Base-by-base conservation (phyloP, 768 basidiomycete species). In the Clitopilus passeckerianus region DNA sequence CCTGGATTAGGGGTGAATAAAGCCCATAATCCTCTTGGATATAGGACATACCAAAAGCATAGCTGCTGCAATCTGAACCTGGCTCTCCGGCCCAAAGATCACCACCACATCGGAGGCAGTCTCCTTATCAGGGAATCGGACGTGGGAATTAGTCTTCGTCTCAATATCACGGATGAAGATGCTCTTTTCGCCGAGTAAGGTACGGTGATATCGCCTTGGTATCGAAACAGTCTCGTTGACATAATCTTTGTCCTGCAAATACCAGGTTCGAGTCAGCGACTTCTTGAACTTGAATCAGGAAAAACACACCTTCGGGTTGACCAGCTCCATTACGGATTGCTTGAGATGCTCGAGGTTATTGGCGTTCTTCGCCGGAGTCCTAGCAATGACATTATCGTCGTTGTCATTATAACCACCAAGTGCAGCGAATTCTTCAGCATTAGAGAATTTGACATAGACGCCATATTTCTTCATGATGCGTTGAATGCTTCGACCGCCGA, bases 391-490 rank as follows among this genome's bases (percentile, higher is more conserved):
- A 68, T 99, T 99, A 75, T 99, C 96, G 68, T 98, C 96, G 71
- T 96, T 97, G 71, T 98, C 95, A 67, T 90, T 87, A 71, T 96
- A 96, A 5, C 95, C 96, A 24, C 96, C 96, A 63, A 95, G 81
- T 12, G 90, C 86, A 35, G 94, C 94, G 72, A 95, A 97, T 71
- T 98, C 96, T 66, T 98, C 96, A 10, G 93, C 93, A 71, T 98
- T 98, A 22, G 93, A 93, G 68, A 98, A 99, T 75, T 98, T 98
- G 74, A 99, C 96, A 74, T 98, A 98, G 20, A 98, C 96, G n/a
- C 96, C 96, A 64, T 90, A 97, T 71, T 96, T 94, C 79, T 98
- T 98, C 96, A 99, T 99, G 74, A 99, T 98, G 60, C 94, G 86
- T 73, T 98, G 96, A 60, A 99, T 98, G 74, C 94, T 98, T 68